Conservation (phyloP, 306 rosid species). For the Dalbergia cultrata region DNA sequence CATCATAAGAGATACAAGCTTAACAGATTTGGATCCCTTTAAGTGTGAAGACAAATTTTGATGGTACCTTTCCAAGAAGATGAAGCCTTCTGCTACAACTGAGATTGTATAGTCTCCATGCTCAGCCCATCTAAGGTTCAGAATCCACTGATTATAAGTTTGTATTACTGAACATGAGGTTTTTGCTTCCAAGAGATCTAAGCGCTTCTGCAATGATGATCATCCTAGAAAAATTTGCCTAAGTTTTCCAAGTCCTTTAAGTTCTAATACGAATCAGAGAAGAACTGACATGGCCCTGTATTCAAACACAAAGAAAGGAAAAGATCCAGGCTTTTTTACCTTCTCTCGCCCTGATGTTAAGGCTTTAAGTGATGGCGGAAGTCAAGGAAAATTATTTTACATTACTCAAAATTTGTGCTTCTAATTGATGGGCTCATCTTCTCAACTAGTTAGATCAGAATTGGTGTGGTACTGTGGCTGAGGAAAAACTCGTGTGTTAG, state of each 20-base stretch:
- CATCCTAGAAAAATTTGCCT: constrained; percentile 37
- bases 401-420: neutral
- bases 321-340: neutral
- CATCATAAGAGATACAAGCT: neutral
- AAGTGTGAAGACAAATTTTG: constrained; percentile 12
- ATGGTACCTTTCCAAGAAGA: neutral
- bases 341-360: constrained; percentile 26
- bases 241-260: neutral
- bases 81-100: constrained; percentile 7
- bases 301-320: constrained; percentile 12
- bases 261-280: neutral
- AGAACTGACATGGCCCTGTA: constrained; percentile 1
- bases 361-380: constrained; percentile 27
- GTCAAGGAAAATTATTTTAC: constrained; percentile 1
- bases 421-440: constrained; percentile 23
- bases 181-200: constrained; percentile 14
- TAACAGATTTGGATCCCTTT: constrained; percentile 4
- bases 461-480: constrained; percentile 8
- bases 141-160: constrained; percentile 13
- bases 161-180: neutral
- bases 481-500: neutral
- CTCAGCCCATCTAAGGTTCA: neutral
- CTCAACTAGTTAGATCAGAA: constrained; percentile 14
- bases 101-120: constrained; percentile 4
- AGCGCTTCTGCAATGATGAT: constrained; percentile 13